Percentiles rank a stretch among this genome's conserved stretches.
These are phyloP conservation scores for Verticillium nubilum DNA, from an alignment of 2,329 filamentous ascomycete genomes.

Conservation along the genomic window DNA sequence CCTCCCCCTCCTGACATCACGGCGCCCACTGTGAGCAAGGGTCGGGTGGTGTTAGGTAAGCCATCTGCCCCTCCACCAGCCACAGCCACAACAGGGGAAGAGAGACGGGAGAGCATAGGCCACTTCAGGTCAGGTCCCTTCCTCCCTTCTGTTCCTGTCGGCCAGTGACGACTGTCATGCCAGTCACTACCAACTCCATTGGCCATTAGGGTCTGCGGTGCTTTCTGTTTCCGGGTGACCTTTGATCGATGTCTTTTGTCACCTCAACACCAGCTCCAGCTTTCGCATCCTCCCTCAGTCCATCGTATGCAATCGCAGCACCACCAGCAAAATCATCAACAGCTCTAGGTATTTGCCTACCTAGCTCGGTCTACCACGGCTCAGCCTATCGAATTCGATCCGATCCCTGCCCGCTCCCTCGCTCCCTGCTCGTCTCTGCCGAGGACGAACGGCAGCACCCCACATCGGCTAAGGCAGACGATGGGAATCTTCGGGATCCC, in stretches of 20 bases:
- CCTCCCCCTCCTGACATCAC: conserved; percentile 4
- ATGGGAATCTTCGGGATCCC: conserved; percentile 5
- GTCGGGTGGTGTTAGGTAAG: neutral
- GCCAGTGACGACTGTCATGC: no score
- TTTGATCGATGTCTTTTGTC: no score
- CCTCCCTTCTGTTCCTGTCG: neutral
- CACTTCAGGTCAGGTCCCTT: no score
- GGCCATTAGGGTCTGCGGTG: no score
- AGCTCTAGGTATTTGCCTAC: neutral
- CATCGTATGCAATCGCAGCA: neutral
- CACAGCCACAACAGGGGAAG: neutral
- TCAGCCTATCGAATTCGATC: neutral
- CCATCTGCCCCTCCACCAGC: neutral
- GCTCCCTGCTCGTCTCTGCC: neutral
- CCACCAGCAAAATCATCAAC: neutral
- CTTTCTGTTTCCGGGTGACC: no score
- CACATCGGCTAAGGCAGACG: neutral
- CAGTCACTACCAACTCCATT: no score
- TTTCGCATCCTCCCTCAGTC: neutral
- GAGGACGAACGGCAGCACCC: neutral
- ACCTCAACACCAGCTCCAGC: no score
- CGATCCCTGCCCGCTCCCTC: neutral
- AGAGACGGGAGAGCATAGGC: no score
- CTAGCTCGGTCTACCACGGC: neutral
- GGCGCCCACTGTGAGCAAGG: neutral